Base-by-base conservation (phyloP, 2,329 filamentous ascomycete genomes). In the Ascochyta rabiei region DNA sequence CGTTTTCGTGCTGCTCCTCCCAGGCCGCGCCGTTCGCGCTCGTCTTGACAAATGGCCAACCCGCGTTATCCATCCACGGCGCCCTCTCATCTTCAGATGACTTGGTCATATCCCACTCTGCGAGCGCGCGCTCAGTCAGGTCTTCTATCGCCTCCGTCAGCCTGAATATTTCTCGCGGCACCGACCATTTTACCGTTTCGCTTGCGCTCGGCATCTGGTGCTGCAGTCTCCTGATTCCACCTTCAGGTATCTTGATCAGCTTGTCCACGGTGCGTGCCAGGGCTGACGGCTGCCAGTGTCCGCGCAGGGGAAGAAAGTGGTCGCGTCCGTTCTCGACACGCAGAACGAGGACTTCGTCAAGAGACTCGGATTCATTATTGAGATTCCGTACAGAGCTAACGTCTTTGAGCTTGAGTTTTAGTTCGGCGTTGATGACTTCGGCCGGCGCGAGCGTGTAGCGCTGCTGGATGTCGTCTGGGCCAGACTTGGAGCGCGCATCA, bases 341-440 rank as follows among this genome's bases (percentile, higher is more conserved):
- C 8, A 99, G 81, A 2, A 99, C 88, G 7, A 99, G 80, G 3
- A 99, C 87, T 61, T 98, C 92, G 59, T 98, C 93, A 0, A 99
- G 78, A 7, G 78, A 79, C 4, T 80, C 72, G 1, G 81, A 79
- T 15, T 84, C 86, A 48, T 88, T 81, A 62, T 98, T 98, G 33
- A 99, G 81, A 2, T 82, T 78, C 16, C 84, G 85, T 0, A 91
- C 86, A 16, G 89, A 82, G 0, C 81, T 74, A 4, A 90, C 74
- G 39, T 86, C 83, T 3, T 83, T 82, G 9, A 98, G 81, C 35
- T 86, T 81, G 0, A 89, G 79, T 33, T 88, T 85, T 1, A 99
- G 71, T 15, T 88, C 79, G 0, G 90, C 86, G 43, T 84, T 86
- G 4, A 88, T 83, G 0, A 93, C 90, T 66, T 98, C 93, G 1